Conservation (phyloP, 805 yeast species). For the Isabelozyma rhagii region DNA sequence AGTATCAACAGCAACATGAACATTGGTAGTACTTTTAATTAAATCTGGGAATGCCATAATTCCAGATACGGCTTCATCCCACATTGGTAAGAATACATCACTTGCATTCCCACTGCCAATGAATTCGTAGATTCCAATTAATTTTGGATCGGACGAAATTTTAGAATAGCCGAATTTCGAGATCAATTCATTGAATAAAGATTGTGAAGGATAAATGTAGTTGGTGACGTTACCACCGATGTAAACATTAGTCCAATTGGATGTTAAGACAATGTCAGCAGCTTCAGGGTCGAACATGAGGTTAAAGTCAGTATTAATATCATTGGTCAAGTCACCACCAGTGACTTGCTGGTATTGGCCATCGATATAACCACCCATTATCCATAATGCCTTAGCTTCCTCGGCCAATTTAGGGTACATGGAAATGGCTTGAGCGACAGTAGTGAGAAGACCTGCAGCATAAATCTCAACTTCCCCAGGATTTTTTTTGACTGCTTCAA, state of each 20-base stretch:
- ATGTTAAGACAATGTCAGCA: slow-evolving; percentile 41
- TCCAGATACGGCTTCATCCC: slow-evolving; percentile 42
- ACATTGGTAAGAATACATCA: slow-evolving; percentile 35
- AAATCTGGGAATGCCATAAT: slow-evolving; percentile 36
- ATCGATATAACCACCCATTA: slow-evolving; percentile 46
- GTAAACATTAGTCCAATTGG: slow-evolving; percentile 35
- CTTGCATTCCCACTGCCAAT: slow-evolving; percentile 36
- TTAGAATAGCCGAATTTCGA: slow-evolving; percentile 29
- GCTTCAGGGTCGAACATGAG: slow-evolving; percentile 45
- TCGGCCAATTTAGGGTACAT: slow-evolving; percentile 36
- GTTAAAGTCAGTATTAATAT: slow-evolving; percentile 42
- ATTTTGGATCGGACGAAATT: slow-evolving; percentile 24
- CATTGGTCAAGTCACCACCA: slow-evolving; percentile 17
- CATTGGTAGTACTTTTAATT: slow-evolving; percentile 23
- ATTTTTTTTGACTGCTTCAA: slow-evolving; percentile 36
- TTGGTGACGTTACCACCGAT: slow-evolving; percentile 44
- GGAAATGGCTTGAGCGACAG: slow-evolving; percentile 43
- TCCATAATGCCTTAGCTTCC: slow-evolving; percentile 36
- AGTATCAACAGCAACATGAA: slow-evolving; percentile 36
- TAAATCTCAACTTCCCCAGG: slow-evolving; percentile 30
- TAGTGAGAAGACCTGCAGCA: slow-evolving; percentile 43
- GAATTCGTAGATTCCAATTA: slow-evolving; percentile 22
- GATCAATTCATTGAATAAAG: slow-evolving; percentile 29
- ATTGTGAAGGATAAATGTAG: slow-evolving; percentile 37
- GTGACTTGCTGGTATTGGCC: slow-evolving; percentile 35